Percentiles rank a stretch among this genome's conserved stretches.
These are phyloP conservation scores for Hypoxylon rubiginosum DNA, from an alignment of 2,329 filamentous ascomycete genomes.

Conservation along the genomic window DNA sequence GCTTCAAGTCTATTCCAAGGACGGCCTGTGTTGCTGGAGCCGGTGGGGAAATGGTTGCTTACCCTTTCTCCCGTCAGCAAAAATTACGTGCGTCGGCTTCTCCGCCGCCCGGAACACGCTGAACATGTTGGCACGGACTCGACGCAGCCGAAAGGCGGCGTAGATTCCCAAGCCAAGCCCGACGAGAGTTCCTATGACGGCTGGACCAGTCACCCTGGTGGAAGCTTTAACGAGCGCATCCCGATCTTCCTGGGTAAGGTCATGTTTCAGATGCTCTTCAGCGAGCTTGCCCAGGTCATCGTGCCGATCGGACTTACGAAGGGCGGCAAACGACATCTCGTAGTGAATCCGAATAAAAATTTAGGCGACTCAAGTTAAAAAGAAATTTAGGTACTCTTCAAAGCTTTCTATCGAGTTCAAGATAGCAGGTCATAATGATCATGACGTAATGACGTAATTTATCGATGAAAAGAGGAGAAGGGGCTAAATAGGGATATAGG, in stretches of 20 bases:
- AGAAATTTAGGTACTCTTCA: not conserved
- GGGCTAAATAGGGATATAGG: not conserved
- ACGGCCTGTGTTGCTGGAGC: too few species aligned
- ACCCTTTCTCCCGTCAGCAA: slow-evolving; percentile 72
- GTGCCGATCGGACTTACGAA: slow-evolving; percentile 53
- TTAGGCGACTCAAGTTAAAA: too few species aligned
- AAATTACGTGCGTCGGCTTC: slow-evolving; percentile 72
- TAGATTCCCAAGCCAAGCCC: slow-evolving; percentile 72
- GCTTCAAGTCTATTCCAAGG: not conserved
- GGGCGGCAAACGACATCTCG: slow-evolving; percentile 51
- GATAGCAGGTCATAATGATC: not conserved
- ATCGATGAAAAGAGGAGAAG: too few species aligned
- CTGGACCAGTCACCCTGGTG: slow-evolving; percentile 65
- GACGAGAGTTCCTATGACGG: slow-evolving; percentile 69
- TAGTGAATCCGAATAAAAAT: too few species aligned
- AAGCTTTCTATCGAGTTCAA: too few species aligned
- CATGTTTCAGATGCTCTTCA: slow-evolving; percentile 69
- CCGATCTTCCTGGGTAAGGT: slow-evolving; percentile 68
- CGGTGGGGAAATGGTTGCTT: slow-evolving; percentile 39
- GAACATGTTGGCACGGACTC: slow-evolving; percentile 70
- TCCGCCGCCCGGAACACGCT: slow-evolving; percentile 71
- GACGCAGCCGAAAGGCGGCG: slow-evolving; percentile 69
- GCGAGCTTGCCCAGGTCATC: slow-evolving; percentile 68
- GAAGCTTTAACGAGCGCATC: slow-evolving; percentile 69
- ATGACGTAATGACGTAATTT: not conserved